A percentile compares a stretch with the other conserved stretches of the same genome.
Evolutionary conservation across 768 basidiomycete genomes (phyloP).

Genomic region (Suillus fuscotomentosus): DNA sequence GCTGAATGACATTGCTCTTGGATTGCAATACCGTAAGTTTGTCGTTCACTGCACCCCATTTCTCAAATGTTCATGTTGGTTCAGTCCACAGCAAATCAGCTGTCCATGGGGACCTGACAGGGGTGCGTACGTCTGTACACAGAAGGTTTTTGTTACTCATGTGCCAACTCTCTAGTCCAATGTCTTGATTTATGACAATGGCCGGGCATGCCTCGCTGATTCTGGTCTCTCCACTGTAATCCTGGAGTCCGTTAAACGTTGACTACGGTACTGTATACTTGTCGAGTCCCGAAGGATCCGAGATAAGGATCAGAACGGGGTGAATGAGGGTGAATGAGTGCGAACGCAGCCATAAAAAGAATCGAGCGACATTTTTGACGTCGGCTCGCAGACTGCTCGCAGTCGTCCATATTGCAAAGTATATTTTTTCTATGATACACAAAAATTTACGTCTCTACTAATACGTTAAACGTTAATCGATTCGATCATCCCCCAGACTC

Average conservation of each 20-base stretch:
- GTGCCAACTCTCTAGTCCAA: conserved; percentile 2
- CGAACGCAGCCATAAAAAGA: too few species aligned
- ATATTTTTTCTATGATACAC: too few species aligned
- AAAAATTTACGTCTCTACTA: too few species aligned
- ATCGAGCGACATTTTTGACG: too few species aligned
- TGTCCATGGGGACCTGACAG: neutral
- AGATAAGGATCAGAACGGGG: too few species aligned
- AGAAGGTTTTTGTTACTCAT: neutral
- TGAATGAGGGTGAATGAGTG: too few species aligned
- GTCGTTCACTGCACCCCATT: neutral
- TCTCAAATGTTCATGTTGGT: neutral
- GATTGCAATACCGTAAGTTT: neutral
- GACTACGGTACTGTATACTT: too few species aligned
- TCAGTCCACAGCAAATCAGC: neutral
- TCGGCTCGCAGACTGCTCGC: too few species aligned
- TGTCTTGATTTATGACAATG: conserved; percentile 13
- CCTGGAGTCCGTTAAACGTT: conserved; percentile 25
- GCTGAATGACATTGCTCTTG: neutral
- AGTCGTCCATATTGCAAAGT: too few species aligned
- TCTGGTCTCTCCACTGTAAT: conserved; percentile 41
- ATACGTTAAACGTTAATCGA: too few species aligned
- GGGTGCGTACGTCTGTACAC: neutral
- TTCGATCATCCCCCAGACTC: too few species aligned
- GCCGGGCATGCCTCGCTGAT: neutral
- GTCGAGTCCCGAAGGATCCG: too few species aligned